Evolutionary conservation across 106 monocot species (phyloP).

Genomic region (Dendrobium catenatum): DNA sequence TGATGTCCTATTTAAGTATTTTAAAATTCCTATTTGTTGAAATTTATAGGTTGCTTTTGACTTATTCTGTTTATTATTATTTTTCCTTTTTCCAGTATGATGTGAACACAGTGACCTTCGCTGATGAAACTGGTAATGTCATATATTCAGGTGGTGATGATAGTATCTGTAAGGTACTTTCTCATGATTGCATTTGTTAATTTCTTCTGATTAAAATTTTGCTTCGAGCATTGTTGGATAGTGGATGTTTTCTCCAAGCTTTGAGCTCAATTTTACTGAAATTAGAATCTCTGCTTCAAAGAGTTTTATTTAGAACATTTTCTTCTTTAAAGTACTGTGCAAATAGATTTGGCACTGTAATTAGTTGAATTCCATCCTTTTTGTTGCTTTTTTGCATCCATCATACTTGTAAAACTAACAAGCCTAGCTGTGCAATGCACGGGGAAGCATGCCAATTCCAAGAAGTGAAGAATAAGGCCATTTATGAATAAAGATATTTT

Average conservation of each 20-base stretch:
- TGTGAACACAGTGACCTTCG: conserved; percentile 88
- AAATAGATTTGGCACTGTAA: too few relatives aligned
- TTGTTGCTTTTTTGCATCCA: too few relatives aligned
- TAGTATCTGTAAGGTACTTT: conserved; percentile 67
- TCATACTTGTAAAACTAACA: too few relatives aligned
- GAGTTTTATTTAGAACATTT: too few relatives aligned
- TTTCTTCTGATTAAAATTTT: too few relatives aligned
- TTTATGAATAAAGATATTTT: too few relatives aligned
- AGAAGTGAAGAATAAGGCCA: too few relatives aligned
- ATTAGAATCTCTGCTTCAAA: not conserved
- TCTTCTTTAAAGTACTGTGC: too few relatives aligned
- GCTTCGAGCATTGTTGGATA: too few relatives aligned
- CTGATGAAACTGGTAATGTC: conserved; percentile 81
- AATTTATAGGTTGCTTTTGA: not conserved
- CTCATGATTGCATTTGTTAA: not conserved
- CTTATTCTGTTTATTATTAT: not conserved
- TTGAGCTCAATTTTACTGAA: not conserved
- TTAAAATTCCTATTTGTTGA: not conserved
- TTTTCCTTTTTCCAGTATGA: conserved; percentile 35
- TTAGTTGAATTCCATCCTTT: too few relatives aligned
- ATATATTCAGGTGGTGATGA: conserved; percentile 95
- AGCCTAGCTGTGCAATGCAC: too few relatives aligned
- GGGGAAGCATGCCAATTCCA: too few relatives aligned
- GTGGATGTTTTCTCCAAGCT: not conserved
- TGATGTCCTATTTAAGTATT: not conserved